A percentile compares a stretch with the other conserved stretches of the same genome.
Conservation (phyloP, 345 rosid species). For the Eucalyptus cloeziana region DNA sequence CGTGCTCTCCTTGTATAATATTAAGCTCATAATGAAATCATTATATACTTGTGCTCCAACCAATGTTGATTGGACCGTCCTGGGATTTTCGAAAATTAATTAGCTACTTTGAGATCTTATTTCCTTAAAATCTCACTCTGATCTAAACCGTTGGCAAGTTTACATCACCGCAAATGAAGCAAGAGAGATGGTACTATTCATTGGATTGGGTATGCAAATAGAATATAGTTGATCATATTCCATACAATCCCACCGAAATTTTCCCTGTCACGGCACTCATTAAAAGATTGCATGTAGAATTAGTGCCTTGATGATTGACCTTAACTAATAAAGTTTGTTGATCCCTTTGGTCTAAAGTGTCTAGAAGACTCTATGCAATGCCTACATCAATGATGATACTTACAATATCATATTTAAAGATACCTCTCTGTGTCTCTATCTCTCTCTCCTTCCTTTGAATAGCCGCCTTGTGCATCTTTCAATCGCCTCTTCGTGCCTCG, state of each 20-base stretch:
- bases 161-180: not conserved
- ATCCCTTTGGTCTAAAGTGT: not conserved
- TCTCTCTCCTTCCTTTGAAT: not conserved
- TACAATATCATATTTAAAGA: not conserved
- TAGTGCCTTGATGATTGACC: not conserved
- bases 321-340: not conserved
- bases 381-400: not conserved
- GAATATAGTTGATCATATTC: not conserved
- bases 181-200: not conserved
- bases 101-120: not conserved
- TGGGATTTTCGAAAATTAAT: not conserved
- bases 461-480: not conserved
- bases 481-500: not conserved
- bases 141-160: not conserved
- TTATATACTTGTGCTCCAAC: not conserved
- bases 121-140: not conserved
- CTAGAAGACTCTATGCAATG: not conserved
- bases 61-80: not conserved
- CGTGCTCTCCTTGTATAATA: not conserved
- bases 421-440: not conserved
- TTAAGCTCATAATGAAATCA: not conserved
- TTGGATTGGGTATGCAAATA: not conserved
- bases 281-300: not conserved
- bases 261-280: not conserved
- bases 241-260: not conserved